These are phyloP conservation scores for Biscutella laevigata DNA, from an alignment of 441 rosid species.

Conservation along the genomic window DNA sequence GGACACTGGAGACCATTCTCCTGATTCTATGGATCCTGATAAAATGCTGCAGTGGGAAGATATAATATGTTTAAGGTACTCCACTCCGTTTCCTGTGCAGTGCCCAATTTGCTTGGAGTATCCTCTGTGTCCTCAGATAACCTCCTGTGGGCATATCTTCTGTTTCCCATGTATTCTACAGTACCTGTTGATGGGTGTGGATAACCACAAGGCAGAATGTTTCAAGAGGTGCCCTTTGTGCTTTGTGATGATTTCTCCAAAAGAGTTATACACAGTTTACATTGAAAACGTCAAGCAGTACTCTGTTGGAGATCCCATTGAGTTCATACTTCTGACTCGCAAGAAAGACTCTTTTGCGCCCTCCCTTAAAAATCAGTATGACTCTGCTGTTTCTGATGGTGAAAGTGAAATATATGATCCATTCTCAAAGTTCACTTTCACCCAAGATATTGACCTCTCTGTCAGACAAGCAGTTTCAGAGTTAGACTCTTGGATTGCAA, in stretches of 20 bases:
- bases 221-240: constrained; percentile 88
- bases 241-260: constrained; percentile 77
- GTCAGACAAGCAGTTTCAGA: constrained; percentile 83
- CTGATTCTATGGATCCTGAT: constrained; percentile 85
- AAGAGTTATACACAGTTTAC: constrained; percentile 64
- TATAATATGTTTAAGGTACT: constrained; percentile 70
- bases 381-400: constrained; percentile 18
- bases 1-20: constrained; percentile 57
- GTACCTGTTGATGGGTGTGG: constrained; percentile 70
- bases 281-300: constrained; percentile 67
- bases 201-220: constrained; percentile 55
- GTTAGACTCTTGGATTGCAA: constrained; percentile 77
- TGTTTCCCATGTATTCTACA: constrained; percentile 88
- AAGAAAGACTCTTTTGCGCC: constrained; percentile 61
- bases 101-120: constrained; percentile 91
- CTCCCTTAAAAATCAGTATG: constrained; percentile 33
- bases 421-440: constrained; percentile 69
- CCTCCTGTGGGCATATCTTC: constrained; percentile 91
- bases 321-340: constrained; percentile 76
- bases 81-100: constrained; percentile 72
- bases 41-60: constrained; percentile 88
- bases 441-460: constrained; percentile 74
- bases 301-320: constrained; percentile 53
- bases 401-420: constrained; percentile 38
- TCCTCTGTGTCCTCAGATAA: constrained; percentile 92